Conservation (phyloP, 2,329 filamentous ascomycete species). For the Epichloe uncinata region DNA sequence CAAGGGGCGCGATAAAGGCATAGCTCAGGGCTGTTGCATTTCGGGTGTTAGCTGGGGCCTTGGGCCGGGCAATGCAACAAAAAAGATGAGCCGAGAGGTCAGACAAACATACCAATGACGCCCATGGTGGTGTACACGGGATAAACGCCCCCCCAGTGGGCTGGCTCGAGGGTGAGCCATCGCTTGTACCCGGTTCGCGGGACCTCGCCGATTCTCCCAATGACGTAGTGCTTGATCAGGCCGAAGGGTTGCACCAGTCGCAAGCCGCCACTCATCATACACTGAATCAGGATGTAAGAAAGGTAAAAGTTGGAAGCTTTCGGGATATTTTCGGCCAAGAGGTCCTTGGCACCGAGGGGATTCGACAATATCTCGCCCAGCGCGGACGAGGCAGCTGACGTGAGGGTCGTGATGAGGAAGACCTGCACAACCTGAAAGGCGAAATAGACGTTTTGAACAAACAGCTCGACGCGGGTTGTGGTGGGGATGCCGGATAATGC, state of each 20-base stretch:
- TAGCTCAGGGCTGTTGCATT: slow-evolving; percentile 57
- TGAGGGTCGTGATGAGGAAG: slow-evolving; percentile 74
- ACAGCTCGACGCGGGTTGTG: slow-evolving; percentile 66
- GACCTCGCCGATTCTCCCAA: slow-evolving; percentile 62
- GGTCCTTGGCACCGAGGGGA: slow-evolving; percentile 44
- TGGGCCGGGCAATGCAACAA: neutral
- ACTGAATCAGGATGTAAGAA: slow-evolving; percentile 85
- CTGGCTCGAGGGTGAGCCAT: slow-evolving; percentile 59
- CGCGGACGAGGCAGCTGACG: slow-evolving; percentile 65
- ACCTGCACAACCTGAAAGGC: slow-evolving; percentile 83
- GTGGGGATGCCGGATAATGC: slow-evolving; percentile 71
- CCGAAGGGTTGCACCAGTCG: slow-evolving; percentile 60
- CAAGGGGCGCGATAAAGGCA: slow-evolving; percentile 72
- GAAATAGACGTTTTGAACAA: slow-evolving; percentile 86
- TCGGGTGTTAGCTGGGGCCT: neutral
- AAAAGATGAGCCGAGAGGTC: neutral
- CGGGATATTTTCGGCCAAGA: slow-evolving; percentile 65
- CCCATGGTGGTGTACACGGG: slow-evolving; percentile 72
- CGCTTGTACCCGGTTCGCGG: slow-evolving; percentile 69
- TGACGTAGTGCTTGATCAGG: slow-evolving; percentile 39
- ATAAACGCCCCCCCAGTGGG: slow-evolving; percentile 79
- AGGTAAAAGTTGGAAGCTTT: slow-evolving; percentile 89
- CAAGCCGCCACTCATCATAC: slow-evolving; percentile 62
- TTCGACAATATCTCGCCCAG: slow-evolving; percentile 47
- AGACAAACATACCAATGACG: slow-evolving; percentile 52